Conservation (phyloP, 768 basidiomycete genomes). For the Pleurotus djamor region DNA sequence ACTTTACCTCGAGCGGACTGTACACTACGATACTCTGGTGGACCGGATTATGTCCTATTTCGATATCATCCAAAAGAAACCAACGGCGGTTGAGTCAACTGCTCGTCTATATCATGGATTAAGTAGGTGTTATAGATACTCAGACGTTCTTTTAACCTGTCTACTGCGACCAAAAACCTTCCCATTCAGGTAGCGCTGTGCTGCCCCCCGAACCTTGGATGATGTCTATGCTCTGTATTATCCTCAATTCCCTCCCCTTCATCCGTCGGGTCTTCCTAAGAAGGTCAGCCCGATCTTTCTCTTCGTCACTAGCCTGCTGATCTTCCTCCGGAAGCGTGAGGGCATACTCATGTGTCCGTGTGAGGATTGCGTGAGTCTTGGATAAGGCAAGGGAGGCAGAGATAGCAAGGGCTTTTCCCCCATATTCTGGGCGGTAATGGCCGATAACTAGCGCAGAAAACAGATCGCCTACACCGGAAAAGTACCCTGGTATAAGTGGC, state of each 20-base stretch:
- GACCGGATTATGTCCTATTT: neutral
- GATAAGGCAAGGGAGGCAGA: constrained; percentile 70
- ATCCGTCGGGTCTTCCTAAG: constrained; percentile 70
- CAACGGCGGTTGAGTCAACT: too few relatives aligned
- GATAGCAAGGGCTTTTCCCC: constrained; percentile 31
- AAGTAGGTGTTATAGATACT: too few relatives aligned
- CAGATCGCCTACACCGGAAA: constrained; percentile 95
- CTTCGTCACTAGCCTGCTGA: constrained; percentile 68
- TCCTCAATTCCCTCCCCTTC: constrained; percentile 80
- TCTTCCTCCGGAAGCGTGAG: constrained; percentile 58
- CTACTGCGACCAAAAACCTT: constrained; percentile 37
- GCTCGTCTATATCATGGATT: too few relatives aligned
- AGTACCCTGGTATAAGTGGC: constrained; percentile 85
- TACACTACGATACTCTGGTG: neutral
- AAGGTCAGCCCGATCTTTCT: constrained; percentile 64
- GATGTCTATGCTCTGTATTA: constrained; percentile 76
- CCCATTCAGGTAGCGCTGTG: constrained; percentile 34
- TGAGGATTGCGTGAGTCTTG: constrained; percentile 73
- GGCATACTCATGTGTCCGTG: constrained; percentile 57
- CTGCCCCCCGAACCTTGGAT: constrained; percentile 44
- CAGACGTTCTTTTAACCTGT: neutral
- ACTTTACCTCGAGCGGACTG: neutral
- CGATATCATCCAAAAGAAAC: too few relatives aligned
- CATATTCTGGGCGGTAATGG: constrained; percentile 49
- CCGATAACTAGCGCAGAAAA: constrained; percentile 91